These are phyloP conservation scores for Myxozyma melibiosi DNA, from an alignment of 805 yeast species.

Conservation along the genomic window DNA sequence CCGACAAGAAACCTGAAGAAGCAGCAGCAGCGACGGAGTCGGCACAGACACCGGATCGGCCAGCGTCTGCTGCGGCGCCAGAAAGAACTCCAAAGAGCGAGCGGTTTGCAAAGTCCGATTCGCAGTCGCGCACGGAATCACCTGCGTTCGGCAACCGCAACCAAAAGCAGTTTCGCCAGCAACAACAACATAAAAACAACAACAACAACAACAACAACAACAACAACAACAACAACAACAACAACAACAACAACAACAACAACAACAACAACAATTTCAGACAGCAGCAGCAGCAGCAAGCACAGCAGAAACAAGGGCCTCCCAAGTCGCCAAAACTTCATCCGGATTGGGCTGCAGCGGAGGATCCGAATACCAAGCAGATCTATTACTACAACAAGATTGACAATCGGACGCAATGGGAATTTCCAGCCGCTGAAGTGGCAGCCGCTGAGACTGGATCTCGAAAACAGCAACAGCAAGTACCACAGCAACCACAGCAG, in stretches of 20 bases:
- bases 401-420: slow-evolving; percentile 59
- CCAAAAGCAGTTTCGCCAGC: too few species aligned
- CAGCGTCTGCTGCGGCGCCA: not conserved
- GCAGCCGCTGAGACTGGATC: slow-evolving; percentile 40
- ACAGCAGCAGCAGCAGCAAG: not conserved
- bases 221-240: not conserved
- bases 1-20: slow-evolving; percentile 8
- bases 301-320: not conserved
- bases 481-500: slow-evolving; percentile 21
- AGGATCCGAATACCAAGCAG: slow-evolving; percentile 47
- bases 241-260: not conserved
- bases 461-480: slow-evolving; percentile 38
- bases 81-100: not conserved
- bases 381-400: slow-evolving; percentile 59
- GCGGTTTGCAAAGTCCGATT: not conserved
- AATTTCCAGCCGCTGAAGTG: slow-evolving; percentile 49
- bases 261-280: not conserved
- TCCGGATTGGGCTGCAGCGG: slow-evolving; percentile 66
- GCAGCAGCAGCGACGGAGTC: not conserved
- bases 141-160: too few species aligned
- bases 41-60: not conserved
- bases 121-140: too few species aligned
- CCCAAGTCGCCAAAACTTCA: slow-evolving; percentile 37
- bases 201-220: not conserved
- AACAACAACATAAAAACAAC: too few species aligned